Evolutionary conservation across 1,139 yeast genomes (phyloP).

Genomic region (Blastobotrys serpentis): DNA sequence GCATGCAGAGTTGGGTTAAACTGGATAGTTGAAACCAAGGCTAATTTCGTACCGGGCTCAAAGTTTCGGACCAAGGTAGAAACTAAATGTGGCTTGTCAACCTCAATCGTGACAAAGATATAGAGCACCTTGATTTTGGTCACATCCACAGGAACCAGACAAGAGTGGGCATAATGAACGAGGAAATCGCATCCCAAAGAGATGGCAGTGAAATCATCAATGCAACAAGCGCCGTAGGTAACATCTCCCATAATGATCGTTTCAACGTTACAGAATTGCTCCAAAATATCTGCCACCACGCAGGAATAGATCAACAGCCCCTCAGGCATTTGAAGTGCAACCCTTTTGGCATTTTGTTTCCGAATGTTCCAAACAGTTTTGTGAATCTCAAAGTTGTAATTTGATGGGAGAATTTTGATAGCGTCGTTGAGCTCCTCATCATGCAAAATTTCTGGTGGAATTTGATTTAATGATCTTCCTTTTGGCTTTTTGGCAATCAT

Average conservation of each 20-base stretch:
- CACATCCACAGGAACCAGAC: conserved; percentile 91
- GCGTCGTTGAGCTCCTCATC: conserved; percentile 82
- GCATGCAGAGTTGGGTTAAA: conserved; percentile 93
- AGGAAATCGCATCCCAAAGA: conserved; percentile 91
- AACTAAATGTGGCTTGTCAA: conserved; percentile 78
- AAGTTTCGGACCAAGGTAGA: conserved; percentile 76
- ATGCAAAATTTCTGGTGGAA: conserved; percentile 82
- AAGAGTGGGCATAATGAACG: conserved; percentile 96
- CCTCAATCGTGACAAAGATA: conserved; percentile 90
- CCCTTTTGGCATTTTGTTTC: conserved; percentile 68
- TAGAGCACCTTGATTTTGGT: conserved; percentile 87
- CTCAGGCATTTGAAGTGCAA: conserved; percentile 97
- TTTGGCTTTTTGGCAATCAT: conserved; percentile 34
- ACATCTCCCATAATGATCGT: conserved; percentile 98
- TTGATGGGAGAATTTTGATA: conserved; percentile 74
- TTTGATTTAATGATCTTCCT: conserved; percentile 69
- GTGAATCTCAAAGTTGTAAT: conserved; percentile 93
- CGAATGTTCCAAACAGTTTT: conserved; percentile 92
- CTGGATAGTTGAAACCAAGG: conserved; percentile 93
- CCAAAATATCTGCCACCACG: conserved; percentile 82
- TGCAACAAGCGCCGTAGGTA: conserved; percentile 97
- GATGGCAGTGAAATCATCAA: conserved; percentile 93
- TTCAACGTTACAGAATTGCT: conserved; percentile 83
- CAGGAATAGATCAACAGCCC: conserved; percentile 87
- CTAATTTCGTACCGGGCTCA: conserved; percentile 57